A percentile compares a stretch with the other conserved stretches of the same genome.
Evolutionary conservation across 257 asterid species (phyloP).

Genomic region (Linaria vulgaris): DNA sequence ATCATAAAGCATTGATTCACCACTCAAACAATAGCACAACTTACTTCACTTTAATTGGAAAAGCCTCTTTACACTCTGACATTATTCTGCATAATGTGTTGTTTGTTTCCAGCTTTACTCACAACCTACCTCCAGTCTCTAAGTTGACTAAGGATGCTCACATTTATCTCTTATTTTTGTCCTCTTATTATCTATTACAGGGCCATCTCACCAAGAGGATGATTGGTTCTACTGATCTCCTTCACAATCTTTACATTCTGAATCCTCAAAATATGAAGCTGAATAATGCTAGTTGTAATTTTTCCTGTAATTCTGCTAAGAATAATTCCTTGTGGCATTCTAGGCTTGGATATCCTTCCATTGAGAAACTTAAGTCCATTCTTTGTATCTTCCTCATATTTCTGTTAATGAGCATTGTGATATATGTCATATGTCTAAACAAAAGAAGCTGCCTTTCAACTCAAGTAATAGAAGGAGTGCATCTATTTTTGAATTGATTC

Average conservation of each 20-base stretch:
- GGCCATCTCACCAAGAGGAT: background rate
- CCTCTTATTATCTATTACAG: background rate
- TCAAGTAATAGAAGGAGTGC: background rate
- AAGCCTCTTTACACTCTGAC: background rate
- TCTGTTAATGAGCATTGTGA: background rate
- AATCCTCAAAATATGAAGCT: too few relatives aligned
- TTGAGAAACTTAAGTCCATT: too few relatives aligned
- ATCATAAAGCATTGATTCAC: background rate
- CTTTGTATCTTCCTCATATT: too few relatives aligned
- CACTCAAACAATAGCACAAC: background rate
- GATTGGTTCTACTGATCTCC: background rate
- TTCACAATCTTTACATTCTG: background rate
- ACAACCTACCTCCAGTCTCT: background rate
- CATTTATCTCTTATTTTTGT: background rate
- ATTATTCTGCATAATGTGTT: background rate
- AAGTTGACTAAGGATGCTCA: background rate
- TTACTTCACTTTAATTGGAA: background rate
- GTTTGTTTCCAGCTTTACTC: background rate
- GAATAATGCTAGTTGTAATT: too few relatives aligned
- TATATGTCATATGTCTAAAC: background rate
- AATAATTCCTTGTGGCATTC: too few relatives aligned
- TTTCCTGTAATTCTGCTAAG: too few relatives aligned
- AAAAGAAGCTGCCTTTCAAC: background rate
- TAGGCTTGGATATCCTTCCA: too few relatives aligned
- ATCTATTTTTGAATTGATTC: background rate